A percentile compares a stretch with the other conserved stretches of the same genome.
Evolutionary conservation across 2,329 filamentous ascomycete genomes (phyloP).

Genomic region (Cryphonectria nitschkei): DNA sequence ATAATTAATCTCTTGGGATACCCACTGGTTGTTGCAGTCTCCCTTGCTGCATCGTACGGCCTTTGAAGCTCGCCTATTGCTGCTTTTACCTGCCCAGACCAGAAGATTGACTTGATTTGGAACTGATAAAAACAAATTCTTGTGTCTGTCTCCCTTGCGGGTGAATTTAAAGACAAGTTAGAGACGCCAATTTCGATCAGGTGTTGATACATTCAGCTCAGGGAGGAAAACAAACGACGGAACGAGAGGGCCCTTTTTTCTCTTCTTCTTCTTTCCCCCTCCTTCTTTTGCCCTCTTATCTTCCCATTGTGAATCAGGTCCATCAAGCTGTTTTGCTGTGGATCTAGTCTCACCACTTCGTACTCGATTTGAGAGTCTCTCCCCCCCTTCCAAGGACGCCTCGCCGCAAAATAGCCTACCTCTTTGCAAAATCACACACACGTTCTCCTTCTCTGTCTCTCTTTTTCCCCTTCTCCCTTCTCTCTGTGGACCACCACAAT

Average conservation of each 20-base stretch:
- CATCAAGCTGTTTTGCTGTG: not conserved
- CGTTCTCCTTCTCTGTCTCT: not conserved
- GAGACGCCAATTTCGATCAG: not conserved
- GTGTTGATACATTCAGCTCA: not conserved
- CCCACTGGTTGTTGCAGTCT: constrained; percentile 8
- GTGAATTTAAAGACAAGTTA: constrained; percentile 5
- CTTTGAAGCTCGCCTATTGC: not conserved
- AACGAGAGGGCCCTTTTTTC: not conserved
- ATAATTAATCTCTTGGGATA: constrained; percentile 3
- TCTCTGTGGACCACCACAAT: not conserved
- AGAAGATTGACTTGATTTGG: not conserved
- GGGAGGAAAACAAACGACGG: not conserved
- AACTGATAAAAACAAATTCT: not conserved
- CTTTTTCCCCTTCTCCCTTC: too few relatives aligned
- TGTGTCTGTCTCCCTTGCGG: constrained; percentile 14
- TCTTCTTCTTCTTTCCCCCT: not conserved
- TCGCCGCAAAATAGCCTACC: not conserved
- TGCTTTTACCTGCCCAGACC: not conserved
- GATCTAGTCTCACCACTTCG: constrained; percentile 4
- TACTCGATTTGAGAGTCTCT: constrained; percentile 23
- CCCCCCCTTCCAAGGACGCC: constrained; percentile 3
- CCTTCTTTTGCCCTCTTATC: not conserved
- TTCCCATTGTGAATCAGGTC: constrained; percentile 4
- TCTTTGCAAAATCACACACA: not conserved
- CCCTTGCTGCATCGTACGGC: not conserved